Percentiles rank a stretch among this genome's conserved stretches.
Evolutionary conservation across 2,329 filamentous ascomycete species (phyloP).

Genomic region (Epichloe sp.): DNA sequence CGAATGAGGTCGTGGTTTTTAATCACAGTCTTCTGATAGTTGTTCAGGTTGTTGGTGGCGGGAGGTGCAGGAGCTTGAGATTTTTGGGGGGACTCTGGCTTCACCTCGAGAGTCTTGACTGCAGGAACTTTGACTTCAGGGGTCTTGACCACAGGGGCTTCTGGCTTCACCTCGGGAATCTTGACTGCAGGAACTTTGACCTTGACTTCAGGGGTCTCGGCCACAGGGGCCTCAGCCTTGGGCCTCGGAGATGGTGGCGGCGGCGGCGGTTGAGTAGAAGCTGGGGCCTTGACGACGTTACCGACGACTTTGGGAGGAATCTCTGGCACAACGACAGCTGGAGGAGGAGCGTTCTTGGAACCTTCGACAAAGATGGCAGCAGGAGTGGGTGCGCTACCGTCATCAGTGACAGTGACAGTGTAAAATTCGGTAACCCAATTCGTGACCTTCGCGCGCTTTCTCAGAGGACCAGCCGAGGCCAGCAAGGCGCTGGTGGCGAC

Average conservation of each 20-base stretch:
- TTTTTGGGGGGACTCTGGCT: not conserved
- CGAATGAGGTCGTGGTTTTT: conserved; percentile 81
- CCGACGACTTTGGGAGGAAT: not conserved
- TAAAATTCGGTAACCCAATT: conserved; percentile 27
- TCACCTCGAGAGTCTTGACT: no score
- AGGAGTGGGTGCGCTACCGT: not conserved
- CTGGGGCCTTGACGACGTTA: not conserved
- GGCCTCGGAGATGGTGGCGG: conserved; percentile 4
- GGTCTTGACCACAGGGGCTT: not conserved
- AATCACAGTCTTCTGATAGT: conserved; percentile 32
- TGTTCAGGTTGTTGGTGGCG: not conserved
- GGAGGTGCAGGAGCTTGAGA: conserved; percentile 3
- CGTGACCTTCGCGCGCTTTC: conserved; percentile 27
- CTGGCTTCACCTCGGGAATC: no score
- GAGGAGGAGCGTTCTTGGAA: conserved; percentile 5
- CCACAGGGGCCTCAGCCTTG: not conserved
- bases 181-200: not conserved
- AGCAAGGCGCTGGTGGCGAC: conserved; percentile 31
- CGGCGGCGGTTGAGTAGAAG: not conserved
- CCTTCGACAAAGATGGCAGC: conserved; percentile 1
- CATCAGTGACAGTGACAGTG: conserved; percentile 31
- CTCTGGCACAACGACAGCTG: not conserved
- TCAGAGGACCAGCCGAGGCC: conserved; percentile 30
- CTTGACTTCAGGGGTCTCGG: not conserved
- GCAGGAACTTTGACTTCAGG: not conserved